Base-by-base conservation (phyloP, 1,284 basidiomycete genomes). In the Coriolopsis trogii region DNA sequence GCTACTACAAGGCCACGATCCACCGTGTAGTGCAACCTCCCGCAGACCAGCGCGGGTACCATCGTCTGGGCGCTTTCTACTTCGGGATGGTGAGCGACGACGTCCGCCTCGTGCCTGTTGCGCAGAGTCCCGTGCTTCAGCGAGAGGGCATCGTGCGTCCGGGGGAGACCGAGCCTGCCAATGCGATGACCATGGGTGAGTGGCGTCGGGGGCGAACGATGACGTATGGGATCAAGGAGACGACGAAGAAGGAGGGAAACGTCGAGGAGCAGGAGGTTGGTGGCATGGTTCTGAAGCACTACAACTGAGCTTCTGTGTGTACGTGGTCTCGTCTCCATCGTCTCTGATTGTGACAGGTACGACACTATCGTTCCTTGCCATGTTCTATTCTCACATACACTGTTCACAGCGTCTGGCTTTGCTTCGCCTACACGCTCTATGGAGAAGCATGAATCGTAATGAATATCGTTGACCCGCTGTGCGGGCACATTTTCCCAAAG, bases 21-120 rank as follows among this genome's bases (percentile, higher is more conserved):
- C 65, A 65, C 52, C 67, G 73, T 53, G 77, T 80, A 31, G 57
- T 74, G 9, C 70, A 74, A 51, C 79, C 76, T 2, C 78, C 78
- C 1, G 56, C 63, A 3, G 80, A 82, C 58, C 81, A 82, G 57
- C 70, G 65, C 6, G 67, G 71, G 23, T 67, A 70, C 49, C 67
- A 75, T 37, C 71, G 81, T 18, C 69, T 82, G 8, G 78, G 79
- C 10, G 70, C 79, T 3, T 75, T 83, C 56, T 82, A 81, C 65
- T 83, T 83, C 62, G 66, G 25, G 3, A 49, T 56, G 46, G 45
- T 55, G 3, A 38, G 60, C 28, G 56, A 61, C 29, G 50, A 59
- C 61, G 64, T 73, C 6, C 66, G 65, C 45, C 69, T 78, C 7
- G 56, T 61, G 10, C 74, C 77, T 7, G 63, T 69, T 39, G 59